Conservation (phyloP, 129 eudicot genomes). For the Erigeron canadensis region DNA sequence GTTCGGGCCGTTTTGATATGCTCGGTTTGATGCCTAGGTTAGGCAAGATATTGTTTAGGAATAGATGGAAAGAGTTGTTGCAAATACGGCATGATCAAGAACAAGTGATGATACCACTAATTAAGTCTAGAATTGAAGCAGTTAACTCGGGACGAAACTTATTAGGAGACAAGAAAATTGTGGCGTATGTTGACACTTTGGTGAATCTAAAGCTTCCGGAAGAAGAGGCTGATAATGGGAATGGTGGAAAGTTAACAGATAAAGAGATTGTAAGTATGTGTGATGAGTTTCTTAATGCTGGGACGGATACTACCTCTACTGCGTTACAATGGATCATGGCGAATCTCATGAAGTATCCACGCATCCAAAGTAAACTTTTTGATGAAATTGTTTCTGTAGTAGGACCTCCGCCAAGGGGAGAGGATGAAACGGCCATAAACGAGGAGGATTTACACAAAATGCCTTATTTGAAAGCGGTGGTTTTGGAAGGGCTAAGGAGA, state of each 20-base stretch:
- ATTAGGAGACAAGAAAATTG: background rate
- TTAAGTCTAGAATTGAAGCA: background rate
- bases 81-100: background rate
- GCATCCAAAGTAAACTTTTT: conserved; percentile 49
- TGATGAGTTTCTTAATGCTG: conserved; percentile 52
- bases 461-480: conserved; percentile 31
- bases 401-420: conserved; percentile 30
- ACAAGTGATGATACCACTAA: background rate
- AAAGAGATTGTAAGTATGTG: conserved; percentile 51
- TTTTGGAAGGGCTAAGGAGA: conserved; percentile 29
- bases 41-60: conserved; percentile 4
- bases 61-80: conserved; percentile 20
- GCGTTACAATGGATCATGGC: conserved; percentile 35
- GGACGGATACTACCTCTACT: conserved; percentile 28
- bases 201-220: conserved; percentile 21
- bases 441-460: conserved; percentile 22
- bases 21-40: background rate
- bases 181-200: conserved; percentile 28
- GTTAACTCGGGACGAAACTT: background rate
- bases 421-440: conserved; percentile 18
- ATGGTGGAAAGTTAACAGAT: conserved; percentile 33
- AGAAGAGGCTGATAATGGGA: background rate
- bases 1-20: background rate
- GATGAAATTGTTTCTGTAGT: conserved; percentile 45
- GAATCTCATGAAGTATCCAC: conserved; percentile 25